Conservation (phyloP, 1,284 basidiomycete species). For the Heliocybe sulcata region DNA sequence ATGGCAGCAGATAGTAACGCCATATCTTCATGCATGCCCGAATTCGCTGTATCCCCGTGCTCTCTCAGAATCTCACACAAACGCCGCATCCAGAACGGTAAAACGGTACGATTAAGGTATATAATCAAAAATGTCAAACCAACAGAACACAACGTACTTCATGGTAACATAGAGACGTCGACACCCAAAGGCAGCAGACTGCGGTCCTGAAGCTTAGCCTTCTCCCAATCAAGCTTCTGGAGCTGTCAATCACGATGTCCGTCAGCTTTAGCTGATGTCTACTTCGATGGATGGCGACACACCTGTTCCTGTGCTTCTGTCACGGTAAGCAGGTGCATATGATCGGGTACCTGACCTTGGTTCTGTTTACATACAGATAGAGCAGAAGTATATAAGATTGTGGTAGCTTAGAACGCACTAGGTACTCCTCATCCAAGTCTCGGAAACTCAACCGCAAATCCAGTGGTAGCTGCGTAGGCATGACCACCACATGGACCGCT, state of each 20-base stretch:
- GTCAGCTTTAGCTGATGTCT: constrained; percentile 9
- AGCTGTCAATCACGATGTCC: constrained; percentile 23
- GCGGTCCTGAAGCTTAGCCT: constrained; percentile 27
- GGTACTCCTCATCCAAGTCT: constrained; percentile 48
- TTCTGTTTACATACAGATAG: constrained; percentile 36
- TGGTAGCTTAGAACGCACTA: constrained; percentile 35
- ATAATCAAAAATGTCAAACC: not conserved
- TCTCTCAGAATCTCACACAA: not conserved
- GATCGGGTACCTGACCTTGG: constrained; percentile 49
- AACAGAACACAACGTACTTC: not conserved
- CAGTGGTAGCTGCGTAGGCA: constrained; percentile 64
- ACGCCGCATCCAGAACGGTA: not conserved
- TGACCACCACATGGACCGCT: constrained; percentile 59
- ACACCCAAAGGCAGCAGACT: constrained; percentile 52
- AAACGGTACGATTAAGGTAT: not conserved
- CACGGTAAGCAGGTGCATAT: constrained; percentile 70
- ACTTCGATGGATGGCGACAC: constrained; percentile 16
- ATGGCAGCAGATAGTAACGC: constrained; percentile 74
- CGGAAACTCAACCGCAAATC: constrained; percentile 63
- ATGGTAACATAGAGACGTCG: constrained; percentile 23
- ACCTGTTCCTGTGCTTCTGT: constrained; percentile 54
- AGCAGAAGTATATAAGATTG: not conserved
- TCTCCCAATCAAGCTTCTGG: constrained; percentile 31
- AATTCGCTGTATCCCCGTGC: constrained; percentile 18
- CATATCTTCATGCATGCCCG: constrained; percentile 35